These are phyloP conservation scores for Chytridiales sp. DNA, from an alignment of 371 early-diverging fungal genomes.

Conservation along the genomic window DNA sequence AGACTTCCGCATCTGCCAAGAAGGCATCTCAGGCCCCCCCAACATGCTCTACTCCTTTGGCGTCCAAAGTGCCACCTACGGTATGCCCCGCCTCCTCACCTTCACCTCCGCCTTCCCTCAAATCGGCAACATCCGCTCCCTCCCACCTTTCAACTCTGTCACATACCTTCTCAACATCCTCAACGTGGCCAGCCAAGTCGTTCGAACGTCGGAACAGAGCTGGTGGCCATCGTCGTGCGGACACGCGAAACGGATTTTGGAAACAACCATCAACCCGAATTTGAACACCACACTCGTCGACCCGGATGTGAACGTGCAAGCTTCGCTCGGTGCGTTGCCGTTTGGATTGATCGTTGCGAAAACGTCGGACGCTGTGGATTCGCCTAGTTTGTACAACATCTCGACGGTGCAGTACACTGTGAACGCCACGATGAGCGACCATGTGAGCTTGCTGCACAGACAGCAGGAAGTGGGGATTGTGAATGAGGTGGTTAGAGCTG, in stretches of 20 bases:
- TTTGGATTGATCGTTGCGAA: slow-evolving; percentile 5
- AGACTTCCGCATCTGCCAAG: slow-evolving; percentile 3
- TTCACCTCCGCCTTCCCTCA: slow-evolving; percentile 12
- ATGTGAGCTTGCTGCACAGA: slow-evolving; percentile 8
- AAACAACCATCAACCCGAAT: neutral
- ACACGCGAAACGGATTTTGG: neutral
- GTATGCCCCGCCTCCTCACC: slow-evolving; percentile 1
- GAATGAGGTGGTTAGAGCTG: neutral
- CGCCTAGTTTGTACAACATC: neutral
- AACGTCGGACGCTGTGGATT: neutral
- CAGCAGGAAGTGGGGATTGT: slow-evolving; percentile 1
- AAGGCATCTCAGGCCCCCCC: neutral
- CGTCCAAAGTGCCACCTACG: slow-evolving; percentile 3
- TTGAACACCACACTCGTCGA: neutral
- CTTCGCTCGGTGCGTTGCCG: slow-evolving; percentile 10
- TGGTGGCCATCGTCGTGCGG: slow-evolving; percentile 4
- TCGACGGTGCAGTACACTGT: neutral
- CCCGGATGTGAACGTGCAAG: too few species aligned
- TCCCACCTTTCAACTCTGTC: neutral
- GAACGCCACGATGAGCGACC: neutral
- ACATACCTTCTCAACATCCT: slow-evolving; percentile 11
- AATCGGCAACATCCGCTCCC: slow-evolving; percentile 12
- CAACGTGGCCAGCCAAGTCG: neutral
- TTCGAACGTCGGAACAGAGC: slow-evolving; percentile 1
- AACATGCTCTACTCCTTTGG: neutral